Conservation (phyloP, 805 yeast genomes). For the Barnettozyma californica region DNA sequence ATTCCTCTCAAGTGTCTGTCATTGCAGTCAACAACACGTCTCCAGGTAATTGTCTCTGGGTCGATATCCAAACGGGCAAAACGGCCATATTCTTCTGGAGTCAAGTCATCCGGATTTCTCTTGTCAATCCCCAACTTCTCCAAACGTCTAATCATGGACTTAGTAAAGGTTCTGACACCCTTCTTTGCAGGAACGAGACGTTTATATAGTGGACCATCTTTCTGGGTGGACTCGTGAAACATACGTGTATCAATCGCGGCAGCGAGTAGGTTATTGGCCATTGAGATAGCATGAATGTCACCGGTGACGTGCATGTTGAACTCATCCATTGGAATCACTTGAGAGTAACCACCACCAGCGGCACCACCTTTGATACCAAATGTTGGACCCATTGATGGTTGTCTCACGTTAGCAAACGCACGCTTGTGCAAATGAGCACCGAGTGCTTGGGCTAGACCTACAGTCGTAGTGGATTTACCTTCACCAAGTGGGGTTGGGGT, state of each 20-base stretch:
- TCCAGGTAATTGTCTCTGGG: conserved; percentile 77
- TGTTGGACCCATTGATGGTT: conserved; percentile 98
- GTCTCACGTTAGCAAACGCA: conserved; percentile 92
- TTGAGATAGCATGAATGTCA: conserved; percentile 93
- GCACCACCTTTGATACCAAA: conserved; percentile 99
- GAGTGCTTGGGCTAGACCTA: conserved; percentile 94
- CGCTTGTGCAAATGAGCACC: conserved; percentile 84
- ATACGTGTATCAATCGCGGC: conserved; percentile 97
- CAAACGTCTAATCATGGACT: conserved; percentile 72
- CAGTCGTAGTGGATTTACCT: conserved; percentile 95
- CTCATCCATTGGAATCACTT: conserved; percentile 98
- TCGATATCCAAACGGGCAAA: conserved; percentile 87
- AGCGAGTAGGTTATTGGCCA: conserved; percentile 88
- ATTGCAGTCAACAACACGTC: conserved; percentile 80
- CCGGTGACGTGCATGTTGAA: conserved; percentile 97
- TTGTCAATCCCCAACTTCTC: conserved; percentile 75
- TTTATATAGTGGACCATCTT: conserved; percentile 68
- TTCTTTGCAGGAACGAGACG: conserved; percentile 83
- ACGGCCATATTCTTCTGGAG: conserved; percentile 63
- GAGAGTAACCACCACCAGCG: conserved; percentile 98
- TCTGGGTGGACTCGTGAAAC: conserved; percentile 87
- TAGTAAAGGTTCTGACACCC: conserved; percentile 74
- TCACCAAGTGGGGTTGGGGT: conserved; percentile 98
- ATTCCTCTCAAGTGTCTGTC: conserved; percentile 76
- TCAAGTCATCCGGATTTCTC: conserved; percentile 75